phyloP scores from a whole-genome alignment of 129 eudicot genomes.

The Artemisia annua region DNA sequence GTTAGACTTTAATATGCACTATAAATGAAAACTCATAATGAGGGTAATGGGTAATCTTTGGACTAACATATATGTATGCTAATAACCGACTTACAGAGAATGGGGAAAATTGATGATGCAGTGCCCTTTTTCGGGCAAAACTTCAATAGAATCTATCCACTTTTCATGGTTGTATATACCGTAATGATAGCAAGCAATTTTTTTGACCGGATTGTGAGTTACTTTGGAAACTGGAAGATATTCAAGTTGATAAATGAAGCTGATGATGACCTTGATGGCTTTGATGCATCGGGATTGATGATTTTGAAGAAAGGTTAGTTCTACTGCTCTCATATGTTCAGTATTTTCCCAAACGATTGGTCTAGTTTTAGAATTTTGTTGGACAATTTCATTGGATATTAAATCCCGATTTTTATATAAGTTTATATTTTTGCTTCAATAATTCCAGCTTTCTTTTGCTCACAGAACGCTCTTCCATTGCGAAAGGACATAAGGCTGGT shows the following conservation, averaged over 20 bases:
- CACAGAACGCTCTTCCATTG: constrained; percentile 75
- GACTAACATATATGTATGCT: constrained; percentile 12
- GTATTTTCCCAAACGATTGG: too few relatives aligned
- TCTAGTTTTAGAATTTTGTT: too few relatives aligned
- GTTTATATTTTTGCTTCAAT: neutral
- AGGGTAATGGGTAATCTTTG: neutral
- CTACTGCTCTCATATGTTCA: neutral
- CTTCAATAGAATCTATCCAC: constrained; percentile 73
- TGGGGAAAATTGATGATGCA: constrained; percentile 85
- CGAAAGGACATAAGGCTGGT: constrained; percentile 79
- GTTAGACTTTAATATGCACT: constrained; percentile 32
- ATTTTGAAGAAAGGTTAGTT: constrained; percentile 58
- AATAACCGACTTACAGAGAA: constrained; percentile 53
- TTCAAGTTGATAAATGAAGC: constrained; percentile 50
- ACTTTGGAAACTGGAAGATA: constrained; percentile 75
- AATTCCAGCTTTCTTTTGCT: neutral
- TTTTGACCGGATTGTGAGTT: constrained; percentile 50
- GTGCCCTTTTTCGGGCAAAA: constrained; percentile 83
- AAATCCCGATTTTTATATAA: too few relatives aligned
- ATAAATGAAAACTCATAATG: neutral
- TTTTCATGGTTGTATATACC: constrained; percentile 80
- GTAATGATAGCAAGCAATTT: constrained; percentile 63
- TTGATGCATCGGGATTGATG: constrained; percentile 66
- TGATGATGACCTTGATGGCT: constrained; percentile 67
- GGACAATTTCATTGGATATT: too few relatives aligned